Base-by-base conservation (phyloP, 2,329 filamentous ascomycete genomes). In the Chaetomium strumarium region DNA sequence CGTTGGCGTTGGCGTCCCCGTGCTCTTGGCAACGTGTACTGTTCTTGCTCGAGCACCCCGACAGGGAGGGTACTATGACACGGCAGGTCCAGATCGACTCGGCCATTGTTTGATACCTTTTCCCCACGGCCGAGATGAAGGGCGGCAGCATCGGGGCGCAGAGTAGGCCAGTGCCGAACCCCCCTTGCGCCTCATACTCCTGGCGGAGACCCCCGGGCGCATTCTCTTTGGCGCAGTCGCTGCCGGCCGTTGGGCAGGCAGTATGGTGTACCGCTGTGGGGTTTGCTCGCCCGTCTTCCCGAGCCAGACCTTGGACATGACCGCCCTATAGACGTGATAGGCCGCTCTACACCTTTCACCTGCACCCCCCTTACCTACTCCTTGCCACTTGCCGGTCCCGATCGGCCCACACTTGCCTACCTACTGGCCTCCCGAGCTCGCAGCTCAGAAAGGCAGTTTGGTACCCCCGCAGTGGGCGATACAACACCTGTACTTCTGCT, bases 341-440 rank as follows among this genome's bases (percentile, higher is more conserved):
- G 52, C 19, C 36, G 30, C 24, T 8, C 37, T 30, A 19, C 38
- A 17, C 13, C 40, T 17, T 34, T 20, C 33, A 24, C 41, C 47
- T 47, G 31, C 44, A 19, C 11, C 33, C 45, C 34, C 14, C 34
- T 37, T n/a, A 24, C 24, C 13, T 17, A 31, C 45, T 41, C 53
- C 40, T 49, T 55, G 48, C 38, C 38, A 51, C 29, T 33, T 51
- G 33, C 43, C 39, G 48, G 39, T 43, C 49, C 40, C 53, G 40
- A 46, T 55, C 49, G 53, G 41, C 49, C 53, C 53, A 55, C 52
- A 51, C 49, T 24, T 24, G 24, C 24, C 49, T 33, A 39, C 20
- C 36, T 38, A 16, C 41, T n/a, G 44, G 44, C 14, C 29, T 51
- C 43, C 37, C 40, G 36, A 43, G 34, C 41, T 24, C 38, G 40